phyloP scores from a whole-genome alignment of 495 filamentous ascomycete genomes.

The Xylaria nigripes region DNA sequence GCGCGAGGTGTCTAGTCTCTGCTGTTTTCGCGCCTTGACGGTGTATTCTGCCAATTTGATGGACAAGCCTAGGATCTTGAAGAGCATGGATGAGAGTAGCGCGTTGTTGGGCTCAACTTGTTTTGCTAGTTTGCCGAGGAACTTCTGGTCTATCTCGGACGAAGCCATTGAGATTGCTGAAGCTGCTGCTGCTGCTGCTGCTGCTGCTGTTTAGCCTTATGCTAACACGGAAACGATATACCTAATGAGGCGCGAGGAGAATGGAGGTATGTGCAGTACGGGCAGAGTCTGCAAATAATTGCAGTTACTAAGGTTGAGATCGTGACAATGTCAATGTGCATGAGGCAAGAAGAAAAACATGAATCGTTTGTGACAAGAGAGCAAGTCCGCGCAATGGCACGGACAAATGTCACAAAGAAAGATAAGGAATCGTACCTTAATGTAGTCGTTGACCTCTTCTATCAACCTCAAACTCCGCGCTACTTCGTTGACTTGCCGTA shows the following conservation, averaged over 20 bases:
- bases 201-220: background rate
- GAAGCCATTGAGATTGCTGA: slow-evolving; percentile 62
- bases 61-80: slow-evolving; percentile 83
- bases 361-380: background rate
- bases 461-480: background rate
- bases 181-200: background rate
- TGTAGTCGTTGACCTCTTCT: background rate
- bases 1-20: slow-evolving; percentile 70
- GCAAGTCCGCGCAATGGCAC: background rate
- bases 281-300: too few relatives aligned
- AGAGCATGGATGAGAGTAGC: slow-evolving; percentile 70
- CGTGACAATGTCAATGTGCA: too few relatives aligned
- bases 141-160: slow-evolving; percentile 95
- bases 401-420: background rate
- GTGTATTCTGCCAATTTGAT: slow-evolving; percentile 82
- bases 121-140: slow-evolving; percentile 77
- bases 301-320: too few relatives aligned
- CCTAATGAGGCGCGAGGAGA: background rate
- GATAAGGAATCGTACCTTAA: background rate
- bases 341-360: background rate
- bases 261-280: too few relatives aligned
- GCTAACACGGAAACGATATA: background rate
- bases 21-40: slow-evolving; percentile 70
- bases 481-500: background rate
- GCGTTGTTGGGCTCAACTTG: slow-evolving; percentile 62